Conservation (phyloP, 495 filamentous ascomycete genomes). For the Staphylotrichum longicolle region DNA sequence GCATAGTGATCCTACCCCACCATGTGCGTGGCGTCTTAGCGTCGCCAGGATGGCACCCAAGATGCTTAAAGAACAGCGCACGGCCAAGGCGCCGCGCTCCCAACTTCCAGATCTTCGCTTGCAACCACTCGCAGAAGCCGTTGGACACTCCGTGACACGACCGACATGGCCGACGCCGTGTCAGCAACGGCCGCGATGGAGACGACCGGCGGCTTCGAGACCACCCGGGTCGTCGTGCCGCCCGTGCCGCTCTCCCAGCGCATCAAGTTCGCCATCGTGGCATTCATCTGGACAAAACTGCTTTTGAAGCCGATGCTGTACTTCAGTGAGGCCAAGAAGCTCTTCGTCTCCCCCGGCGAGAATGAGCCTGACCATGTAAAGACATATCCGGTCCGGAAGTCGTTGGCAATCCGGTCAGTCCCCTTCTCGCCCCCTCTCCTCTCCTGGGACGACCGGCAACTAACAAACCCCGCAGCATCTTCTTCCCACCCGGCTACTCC, state of each 20-base stretch:
- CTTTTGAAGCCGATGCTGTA: constrained; percentile 14
- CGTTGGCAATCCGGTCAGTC: constrained; percentile 23
- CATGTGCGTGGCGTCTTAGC: too few species aligned
- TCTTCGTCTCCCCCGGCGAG: constrained; percentile 1
- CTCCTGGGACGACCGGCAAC: background rate
- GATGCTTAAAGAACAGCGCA: too few species aligned
- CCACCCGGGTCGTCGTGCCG: background rate
- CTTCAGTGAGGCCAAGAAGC: constrained; percentile 8
- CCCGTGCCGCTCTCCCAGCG: constrained; percentile 6
- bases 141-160: background rate
- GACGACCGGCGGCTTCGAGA: background rate
- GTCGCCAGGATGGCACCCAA: too few species aligned
- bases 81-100: too few species aligned
- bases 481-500: constrained; percentile 31
- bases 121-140: background rate
- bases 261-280: constrained; percentile 16
- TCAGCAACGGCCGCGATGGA: background rate
- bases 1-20: too few species aligned
- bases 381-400: constrained; percentile 20
- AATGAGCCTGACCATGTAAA: constrained; percentile 25
- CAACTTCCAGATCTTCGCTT: background rate
- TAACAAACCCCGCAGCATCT: constrained; percentile 25
- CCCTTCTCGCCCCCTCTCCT: background rate
- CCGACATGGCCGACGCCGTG: background rate
- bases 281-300: constrained; percentile 15